phyloP scores from a whole-genome alignment of 2,329 filamentous ascomycete species.

The Epichloe gansuensis region DNA sequence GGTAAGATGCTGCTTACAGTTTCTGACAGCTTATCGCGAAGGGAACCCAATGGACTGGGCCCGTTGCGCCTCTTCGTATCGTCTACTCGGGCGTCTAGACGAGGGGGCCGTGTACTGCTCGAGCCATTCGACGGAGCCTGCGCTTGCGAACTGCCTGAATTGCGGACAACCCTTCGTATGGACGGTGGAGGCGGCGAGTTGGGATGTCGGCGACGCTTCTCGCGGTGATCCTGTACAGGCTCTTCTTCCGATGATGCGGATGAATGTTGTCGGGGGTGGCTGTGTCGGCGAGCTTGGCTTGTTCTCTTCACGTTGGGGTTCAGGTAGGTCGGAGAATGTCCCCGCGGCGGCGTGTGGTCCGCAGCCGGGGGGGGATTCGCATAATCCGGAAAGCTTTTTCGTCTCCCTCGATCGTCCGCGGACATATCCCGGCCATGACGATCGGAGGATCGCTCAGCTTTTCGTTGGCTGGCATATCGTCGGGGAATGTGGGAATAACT shows the following conservation, averaged over 20 bases:
- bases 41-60: conserved; percentile 24
- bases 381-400: conserved; percentile 40
- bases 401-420: conserved; percentile 28
- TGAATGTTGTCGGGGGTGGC: conserved; percentile 33
- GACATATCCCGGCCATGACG: conserved; percentile 24
- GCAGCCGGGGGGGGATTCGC: conserved; percentile 25
- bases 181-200: conserved; percentile 18
- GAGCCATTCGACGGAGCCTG: conserved; percentile 13
- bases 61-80: conserved; percentile 24
- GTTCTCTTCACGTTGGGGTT: conserved; percentile 21
- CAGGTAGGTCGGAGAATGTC: conserved; percentile 19
- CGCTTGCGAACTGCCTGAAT: conserved; percentile 15
- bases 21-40: conserved; percentile 32
- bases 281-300: conserved; percentile 30
- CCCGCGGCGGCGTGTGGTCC: conserved; percentile 12
- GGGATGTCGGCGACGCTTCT: conserved; percentile 15
- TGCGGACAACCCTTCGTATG: conserved; percentile 22
- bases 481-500: conserved; percentile 29
- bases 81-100: conserved; percentile 22
- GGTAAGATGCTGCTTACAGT: conserved; percentile 32
- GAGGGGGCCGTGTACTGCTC: conserved; percentile 19
- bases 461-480: conserved; percentile 19
- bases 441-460: conserved; percentile 22
- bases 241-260: conserved; percentile 31
- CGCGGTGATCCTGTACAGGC: conserved; percentile 9